Percentiles rank a stretch among this genome's conserved stretches.
These are phyloP conservation scores for Passiflora organensis DNA, from an alignment of 345 rosid genomes.

Conservation along the genomic window DNA sequence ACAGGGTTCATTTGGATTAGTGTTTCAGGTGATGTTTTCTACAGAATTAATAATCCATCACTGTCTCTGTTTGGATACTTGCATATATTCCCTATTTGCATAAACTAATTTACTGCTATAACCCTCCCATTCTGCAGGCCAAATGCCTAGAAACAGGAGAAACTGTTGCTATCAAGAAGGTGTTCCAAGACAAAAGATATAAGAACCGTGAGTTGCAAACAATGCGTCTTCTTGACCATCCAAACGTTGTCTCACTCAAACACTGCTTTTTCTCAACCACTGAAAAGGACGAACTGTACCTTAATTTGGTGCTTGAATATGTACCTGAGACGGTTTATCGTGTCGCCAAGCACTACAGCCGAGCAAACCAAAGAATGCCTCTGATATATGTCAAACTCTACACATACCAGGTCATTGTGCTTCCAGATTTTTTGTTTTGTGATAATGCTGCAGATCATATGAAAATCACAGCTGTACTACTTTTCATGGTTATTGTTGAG, in stretches of 20 bases:
- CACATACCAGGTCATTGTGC: conserved; percentile 47
- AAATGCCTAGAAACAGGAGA: conserved; percentile 88
- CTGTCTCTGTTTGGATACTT: background rate
- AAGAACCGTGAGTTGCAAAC: conserved; percentile 74
- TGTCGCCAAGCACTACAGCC: conserved; percentile 59
- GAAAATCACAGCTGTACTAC: background rate
- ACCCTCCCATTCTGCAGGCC: conserved; percentile 40
- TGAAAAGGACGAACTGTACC: conserved; percentile 59
- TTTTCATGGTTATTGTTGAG: background rate
- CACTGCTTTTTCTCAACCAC: conserved; percentile 89
- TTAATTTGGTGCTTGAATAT: conserved; percentile 83
- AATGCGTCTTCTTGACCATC: conserved; percentile 81
- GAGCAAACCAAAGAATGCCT: conserved; percentile 68
- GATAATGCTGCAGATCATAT: background rate
- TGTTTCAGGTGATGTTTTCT: conserved; percentile 49
- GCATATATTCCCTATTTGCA: background rate
- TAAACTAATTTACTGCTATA: background rate
- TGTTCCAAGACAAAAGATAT: conserved; percentile 69
- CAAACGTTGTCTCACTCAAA: conserved; percentile 71
- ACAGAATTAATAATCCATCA: background rate
- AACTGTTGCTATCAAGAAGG: conserved; percentile 82
- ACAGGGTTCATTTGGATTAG: conserved; percentile 77
- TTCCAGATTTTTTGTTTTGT: background rate
- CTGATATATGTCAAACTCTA: conserved; percentile 71
- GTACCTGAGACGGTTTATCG: conserved; percentile 67